A percentile compares a stretch with the other conserved stretches of the same genome.
phyloP scores from a whole-genome alignment of 2,329 filamentous ascomycete genomes.

The Lasiodiplodia sp. region DNA sequence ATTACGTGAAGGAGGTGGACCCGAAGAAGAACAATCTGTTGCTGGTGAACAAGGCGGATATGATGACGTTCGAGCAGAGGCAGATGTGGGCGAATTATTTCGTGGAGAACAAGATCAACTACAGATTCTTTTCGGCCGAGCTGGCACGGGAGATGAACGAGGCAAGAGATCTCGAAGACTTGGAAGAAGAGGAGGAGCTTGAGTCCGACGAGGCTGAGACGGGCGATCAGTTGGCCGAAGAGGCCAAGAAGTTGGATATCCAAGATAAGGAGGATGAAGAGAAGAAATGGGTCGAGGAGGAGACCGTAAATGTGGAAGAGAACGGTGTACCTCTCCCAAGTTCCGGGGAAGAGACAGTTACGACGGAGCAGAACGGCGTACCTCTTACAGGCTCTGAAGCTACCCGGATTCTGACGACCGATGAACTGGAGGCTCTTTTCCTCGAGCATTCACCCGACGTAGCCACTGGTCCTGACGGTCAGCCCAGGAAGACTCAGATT shows the following conservation, averaged over 20 bases:
- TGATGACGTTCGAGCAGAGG: constrained; percentile 91
- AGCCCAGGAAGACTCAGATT: constrained; percentile 77
- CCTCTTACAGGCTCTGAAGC: constrained; percentile 50
- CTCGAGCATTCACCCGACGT: constrained; percentile 74
- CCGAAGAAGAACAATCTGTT: constrained; percentile 87
- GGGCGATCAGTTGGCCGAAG: constrained; percentile 56
- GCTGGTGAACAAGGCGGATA: constrained; percentile 98
- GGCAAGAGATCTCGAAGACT: constrained; percentile 64
- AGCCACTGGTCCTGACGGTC: constrained; percentile 54
- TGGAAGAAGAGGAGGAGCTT: constrained; percentile 53
- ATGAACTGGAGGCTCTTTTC: constrained; percentile 91
- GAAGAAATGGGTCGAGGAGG: constrained; percentile 51
- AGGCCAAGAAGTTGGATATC: constrained; percentile 55
- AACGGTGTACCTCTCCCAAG: constrained; percentile 45
- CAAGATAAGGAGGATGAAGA: constrained; percentile 53
- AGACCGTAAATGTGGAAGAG: constrained; percentile 45
- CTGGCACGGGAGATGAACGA: constrained; percentile 91
- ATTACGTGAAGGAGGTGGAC: constrained; percentile 93
- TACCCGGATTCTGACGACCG: constrained; percentile 84
- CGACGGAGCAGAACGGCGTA: constrained; percentile 43
- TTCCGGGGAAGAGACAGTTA: constrained; percentile 48
- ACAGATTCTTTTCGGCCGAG: constrained; percentile 95
- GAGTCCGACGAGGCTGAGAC: constrained; percentile 53
- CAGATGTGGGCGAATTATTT: constrained; percentile 88
- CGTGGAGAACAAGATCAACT: constrained; percentile 79